These are phyloP conservation scores for Diutina ranongensis DNA, from an alignment of 1,139 yeast species.

Conservation along the genomic window DNA sequence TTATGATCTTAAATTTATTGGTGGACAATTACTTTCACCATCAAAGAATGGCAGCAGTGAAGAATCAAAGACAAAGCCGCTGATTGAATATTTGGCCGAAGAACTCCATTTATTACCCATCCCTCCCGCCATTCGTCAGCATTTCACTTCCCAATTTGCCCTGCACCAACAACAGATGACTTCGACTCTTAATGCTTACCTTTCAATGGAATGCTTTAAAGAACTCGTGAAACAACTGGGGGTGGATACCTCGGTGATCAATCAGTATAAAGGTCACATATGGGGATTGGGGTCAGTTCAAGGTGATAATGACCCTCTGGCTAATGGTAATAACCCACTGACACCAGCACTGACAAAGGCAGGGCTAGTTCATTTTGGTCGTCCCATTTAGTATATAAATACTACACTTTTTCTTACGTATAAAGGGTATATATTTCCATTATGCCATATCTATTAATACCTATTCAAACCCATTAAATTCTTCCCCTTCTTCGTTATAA, in stretches of 20 bases:
- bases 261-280: slow-evolving; percentile 36
- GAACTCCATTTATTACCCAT: slow-evolving; percentile 44
- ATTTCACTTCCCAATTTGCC: slow-evolving; percentile 27
- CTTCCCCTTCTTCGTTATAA: background rate
- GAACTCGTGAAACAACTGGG: slow-evolving; percentile 38
- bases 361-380: slow-evolving; percentile 5
- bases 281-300: slow-evolving; percentile 34
- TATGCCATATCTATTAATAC: slow-evolving; percentile 1
- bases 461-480: slow-evolving; percentile 6
- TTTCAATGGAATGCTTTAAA: slow-evolving; percentile 47
- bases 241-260: slow-evolving; percentile 23
- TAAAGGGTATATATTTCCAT: background rate
- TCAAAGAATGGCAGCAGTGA: slow-evolving; percentile 6
- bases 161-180: slow-evolving; percentile 32
- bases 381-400: slow-evolving; percentile 3
- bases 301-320: background rate
- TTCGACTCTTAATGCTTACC: slow-evolving; percentile 38
- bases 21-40: slow-evolving; percentile 36
- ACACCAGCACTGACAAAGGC: slow-evolving; percentile 5
- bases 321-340: slow-evolving; percentile 4
- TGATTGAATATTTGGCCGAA: slow-evolving; percentile 42
- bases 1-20: slow-evolving; percentile 74
- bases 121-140: slow-evolving; percentile 38
- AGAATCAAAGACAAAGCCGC: slow-evolving; percentile 24
- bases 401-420: background rate